These are phyloP conservation scores for Ceratobasidium sp. DNA, from an alignment of 1,284 basidiomycete species.

Conservation along the genomic window DNA sequence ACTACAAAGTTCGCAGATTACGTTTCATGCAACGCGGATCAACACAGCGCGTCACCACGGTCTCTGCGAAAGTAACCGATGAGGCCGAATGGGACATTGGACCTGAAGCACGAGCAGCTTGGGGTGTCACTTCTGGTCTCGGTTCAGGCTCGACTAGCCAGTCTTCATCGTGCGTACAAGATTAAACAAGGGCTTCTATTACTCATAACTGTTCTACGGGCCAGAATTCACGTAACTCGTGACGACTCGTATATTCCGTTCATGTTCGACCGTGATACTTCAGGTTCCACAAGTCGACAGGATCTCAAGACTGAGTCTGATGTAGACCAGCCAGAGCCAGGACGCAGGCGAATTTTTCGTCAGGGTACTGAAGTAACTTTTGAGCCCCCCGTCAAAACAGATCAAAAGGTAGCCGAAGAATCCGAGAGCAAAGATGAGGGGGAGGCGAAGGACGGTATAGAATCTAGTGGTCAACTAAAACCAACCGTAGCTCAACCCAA, in stretches of 20 bases:
- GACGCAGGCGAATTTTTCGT: conserved; percentile 20
- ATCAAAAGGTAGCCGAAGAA: not conserved
- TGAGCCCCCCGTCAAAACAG: conserved; percentile 1
- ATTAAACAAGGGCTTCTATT: not conserved
- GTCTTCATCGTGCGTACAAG: not conserved
- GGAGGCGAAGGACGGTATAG: not conserved
- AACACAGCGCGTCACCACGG: conserved; percentile 20
- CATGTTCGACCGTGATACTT: conserved; percentile 19
- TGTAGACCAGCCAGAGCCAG: not conserved
- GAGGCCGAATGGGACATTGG: conserved; percentile 41
- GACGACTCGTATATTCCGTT: conserved; percentile 36
- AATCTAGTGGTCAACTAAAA: not conserved
- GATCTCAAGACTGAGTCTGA: not conserved
- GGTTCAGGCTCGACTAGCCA: not conserved
- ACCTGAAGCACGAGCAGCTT: conserved; percentile 24
- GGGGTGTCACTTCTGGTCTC: not conserved
- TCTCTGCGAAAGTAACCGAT: conserved; percentile 26
- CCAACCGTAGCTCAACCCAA: not conserved
- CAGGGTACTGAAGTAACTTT: conserved; percentile 28
- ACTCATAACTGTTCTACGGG: not conserved
- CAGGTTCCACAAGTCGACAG: not conserved
- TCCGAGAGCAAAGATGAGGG: not conserved
- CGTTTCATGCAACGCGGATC: conserved; percentile 39
- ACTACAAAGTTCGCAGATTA: not conserved
- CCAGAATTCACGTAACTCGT: conserved; percentile 23